Base-by-base conservation (phyloP, 768 basidiomycete genomes). In the Termitomyces sp. region DNA sequence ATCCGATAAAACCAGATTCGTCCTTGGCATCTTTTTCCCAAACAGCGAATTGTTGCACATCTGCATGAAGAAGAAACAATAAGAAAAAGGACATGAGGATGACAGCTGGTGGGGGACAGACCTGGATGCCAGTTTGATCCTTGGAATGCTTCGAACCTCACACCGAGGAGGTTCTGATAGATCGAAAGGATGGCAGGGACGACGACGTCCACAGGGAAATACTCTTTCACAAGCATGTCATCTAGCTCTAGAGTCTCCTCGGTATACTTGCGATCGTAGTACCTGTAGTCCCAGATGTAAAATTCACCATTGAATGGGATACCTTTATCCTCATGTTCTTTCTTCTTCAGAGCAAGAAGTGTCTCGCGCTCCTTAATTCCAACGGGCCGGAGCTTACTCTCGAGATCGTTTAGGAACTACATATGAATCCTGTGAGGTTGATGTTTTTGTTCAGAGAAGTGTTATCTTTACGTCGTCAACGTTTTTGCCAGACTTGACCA, bases 271-370 rank as follows among this genome's bases (percentile, higher is more conserved):
- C 82, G 78, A 66, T 86, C 84, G 59, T 84, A 89, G 68, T 85
- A 87, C 63, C 89, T 80, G 68, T 92, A 94, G 66, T 94, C 93
- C 90, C 91, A 94, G 53, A 91, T 75, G 65, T 87, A 87, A 66
- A 95, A 85, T 64, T 87, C 73, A 58, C 83, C 82, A 58, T 93
- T 88, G 60, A 85, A 86, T 0, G 82, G 83, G 40, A 83, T 65
- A 1, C 82, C 84, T 21, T 73, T 76, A 61, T 79, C 77, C 56
- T 79, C 73, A 59, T 88, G 84, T 56, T 93, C 91, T 65, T 85
- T 83, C 67, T 84, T 80, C 74, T 95, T 95, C 62, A 94, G 73
- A 0, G 75, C 81, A 11, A 93, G 77, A 17, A 95, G 82, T 11
- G 73, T 81, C 19, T 82, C 78, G 5, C 79, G 79, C 60, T 95